Percentiles rank a stretch among this genome's conserved stretches.
Evolutionary conservation across 2,329 filamentous ascomycete genomes (phyloP).

Genomic region (Ramularia collo-cygni): DNA sequence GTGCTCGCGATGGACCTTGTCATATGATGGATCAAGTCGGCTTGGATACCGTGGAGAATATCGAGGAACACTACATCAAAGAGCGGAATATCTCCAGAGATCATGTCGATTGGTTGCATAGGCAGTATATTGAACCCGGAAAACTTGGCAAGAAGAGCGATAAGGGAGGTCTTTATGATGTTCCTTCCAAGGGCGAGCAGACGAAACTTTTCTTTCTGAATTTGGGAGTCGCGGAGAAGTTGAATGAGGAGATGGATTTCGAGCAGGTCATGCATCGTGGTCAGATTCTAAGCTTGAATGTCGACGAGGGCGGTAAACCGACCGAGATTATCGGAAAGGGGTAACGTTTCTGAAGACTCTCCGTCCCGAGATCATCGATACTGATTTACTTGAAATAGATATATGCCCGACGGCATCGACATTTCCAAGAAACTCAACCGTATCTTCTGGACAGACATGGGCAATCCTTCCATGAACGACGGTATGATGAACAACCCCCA

Average conservation of each 20-base stretch:
- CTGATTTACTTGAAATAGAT: no score
- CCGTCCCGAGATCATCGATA: no score
- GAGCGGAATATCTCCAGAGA: slow-evolving; percentile 40
- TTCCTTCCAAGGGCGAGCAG: not conserved
- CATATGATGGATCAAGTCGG: slow-evolving; percentile 45
- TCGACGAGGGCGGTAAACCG: slow-evolving; percentile 9
- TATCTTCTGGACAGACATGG: slow-evolving; percentile 31
- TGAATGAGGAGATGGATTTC: slow-evolving; percentile 7
- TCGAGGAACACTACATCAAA: slow-evolving; percentile 47
- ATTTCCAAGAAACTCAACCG: slow-evolving; percentile 14
- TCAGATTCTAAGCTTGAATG: slow-evolving; percentile 15
- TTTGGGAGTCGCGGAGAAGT: slow-evolving; percentile 9
- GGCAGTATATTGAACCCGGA: slow-evolving; percentile 41
- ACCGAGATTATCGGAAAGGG: slow-evolving; percentile 1
- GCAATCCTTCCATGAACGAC: slow-evolving; percentile 16
- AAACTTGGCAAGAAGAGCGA: slow-evolving; percentile 36
- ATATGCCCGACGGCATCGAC: slow-evolving; percentile 30
- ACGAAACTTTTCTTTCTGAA: slow-evolving; percentile 19
- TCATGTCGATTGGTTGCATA: slow-evolving; percentile 40
- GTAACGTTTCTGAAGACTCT: no score
- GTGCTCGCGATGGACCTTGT: slow-evolving; percentile 10
- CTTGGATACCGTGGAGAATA: slow-evolving; percentile 48
- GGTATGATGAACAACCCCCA: no score
- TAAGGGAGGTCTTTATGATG: slow-evolving; percentile 9
- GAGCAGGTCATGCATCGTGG: slow-evolving; percentile 9